Conservation (phyloP, 768 basidiomycete species). For the Pleurotus ostreatus region DNA sequence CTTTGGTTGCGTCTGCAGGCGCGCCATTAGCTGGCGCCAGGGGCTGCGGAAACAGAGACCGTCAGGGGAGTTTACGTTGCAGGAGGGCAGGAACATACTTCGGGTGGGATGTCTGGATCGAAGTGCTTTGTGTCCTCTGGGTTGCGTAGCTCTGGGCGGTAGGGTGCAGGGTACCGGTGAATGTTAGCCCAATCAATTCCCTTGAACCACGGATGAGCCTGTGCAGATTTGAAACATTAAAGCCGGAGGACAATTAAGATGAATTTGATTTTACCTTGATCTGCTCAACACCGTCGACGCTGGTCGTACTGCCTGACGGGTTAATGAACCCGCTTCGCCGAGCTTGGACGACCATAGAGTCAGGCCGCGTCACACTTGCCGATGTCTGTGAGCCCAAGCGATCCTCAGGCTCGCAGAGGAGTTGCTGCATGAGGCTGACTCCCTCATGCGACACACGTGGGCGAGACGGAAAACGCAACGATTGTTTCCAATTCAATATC, state of each 20-base stretch:
- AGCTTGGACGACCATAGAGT: slow-evolving; percentile 71
- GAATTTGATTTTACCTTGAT: slow-evolving; percentile 62
- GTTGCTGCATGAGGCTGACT: slow-evolving; percentile 79
- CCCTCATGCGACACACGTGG: slow-evolving; percentile 86
- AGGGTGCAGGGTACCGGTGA: slow-evolving; percentile 80
- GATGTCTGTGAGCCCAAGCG: slow-evolving; percentile 77
- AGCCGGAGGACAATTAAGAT: neutral
- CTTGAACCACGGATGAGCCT: slow-evolving; percentile 88
- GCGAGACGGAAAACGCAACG: slow-evolving; percentile 79
- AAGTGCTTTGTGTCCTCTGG: slow-evolving; percentile 94
- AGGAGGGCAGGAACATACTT: slow-evolving; percentile 50
- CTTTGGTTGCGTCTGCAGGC: slow-evolving; percentile 78
- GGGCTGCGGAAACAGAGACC: slow-evolving; percentile 48
- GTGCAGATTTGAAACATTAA: slow-evolving; percentile 14
- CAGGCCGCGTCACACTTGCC: slow-evolving; percentile 66
- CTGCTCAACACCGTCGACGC: slow-evolving; percentile 80
- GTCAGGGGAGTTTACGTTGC: slow-evolving; percentile 22
- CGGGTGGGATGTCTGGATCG: slow-evolving; percentile 88
- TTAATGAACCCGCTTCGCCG: slow-evolving; percentile 72
- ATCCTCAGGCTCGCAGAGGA: slow-evolving; percentile 95
- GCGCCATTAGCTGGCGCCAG: slow-evolving; percentile 87
- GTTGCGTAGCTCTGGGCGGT: slow-evolving; percentile 76
- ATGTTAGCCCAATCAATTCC: slow-evolving; percentile 90
- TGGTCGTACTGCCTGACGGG: slow-evolving; percentile 39
- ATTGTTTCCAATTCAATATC: slow-evolving; percentile 92